phyloP scores from a whole-genome alignment of 2,329 filamentous ascomycete species.

The Pseudogymnoascus sp. region DNA sequence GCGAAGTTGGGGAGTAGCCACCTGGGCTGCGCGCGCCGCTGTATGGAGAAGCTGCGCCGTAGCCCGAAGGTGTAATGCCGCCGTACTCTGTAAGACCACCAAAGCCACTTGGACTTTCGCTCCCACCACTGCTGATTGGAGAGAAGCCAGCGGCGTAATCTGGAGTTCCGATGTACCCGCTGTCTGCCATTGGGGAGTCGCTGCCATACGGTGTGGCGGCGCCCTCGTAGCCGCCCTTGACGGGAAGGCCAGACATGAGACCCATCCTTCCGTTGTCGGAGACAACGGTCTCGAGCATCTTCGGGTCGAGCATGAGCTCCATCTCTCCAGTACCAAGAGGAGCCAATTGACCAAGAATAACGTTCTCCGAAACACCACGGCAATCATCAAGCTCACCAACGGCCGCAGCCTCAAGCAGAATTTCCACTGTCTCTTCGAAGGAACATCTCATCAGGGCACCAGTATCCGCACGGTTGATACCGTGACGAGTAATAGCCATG shows the following conservation, averaged over 20 bases:
- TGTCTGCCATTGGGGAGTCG: slow-evolving; percentile 70
- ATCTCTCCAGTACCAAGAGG: slow-evolving; percentile 97
- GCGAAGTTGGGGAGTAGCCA: slow-evolving; percentile 40
- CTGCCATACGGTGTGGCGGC: slow-evolving; percentile 92
- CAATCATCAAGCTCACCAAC: slow-evolving; percentile 96
- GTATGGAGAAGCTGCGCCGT: slow-evolving; percentile 57
- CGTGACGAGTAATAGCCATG: slow-evolving; percentile 94
- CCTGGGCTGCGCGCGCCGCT: slow-evolving; percentile 53
- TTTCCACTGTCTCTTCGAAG: slow-evolving; percentile 98
- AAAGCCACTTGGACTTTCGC: slow-evolving; percentile 62
- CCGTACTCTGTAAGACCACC: slow-evolving; percentile 51
- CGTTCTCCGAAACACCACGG: slow-evolving; percentile 95
- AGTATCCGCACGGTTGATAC: slow-evolving; percentile 96
- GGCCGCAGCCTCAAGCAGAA: slow-evolving; percentile 89
- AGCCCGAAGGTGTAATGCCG: slow-evolving; percentile 38
- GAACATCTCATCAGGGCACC: slow-evolving; percentile 99
- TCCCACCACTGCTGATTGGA: slow-evolving; percentile 68
- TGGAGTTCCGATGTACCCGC: slow-evolving; percentile 58
- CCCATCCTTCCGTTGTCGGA: slow-evolving; percentile 84
- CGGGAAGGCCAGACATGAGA: slow-evolving; percentile 70
- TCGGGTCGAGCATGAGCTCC: slow-evolving; percentile 85
- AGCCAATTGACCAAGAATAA: slow-evolving; percentile 95
- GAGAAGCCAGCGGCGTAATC: slow-evolving; percentile 59
- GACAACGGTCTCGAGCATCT: slow-evolving; percentile 92
- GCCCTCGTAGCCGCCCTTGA: slow-evolving; percentile 71